phyloP scores from a whole-genome alignment of 352 stramenopile genomes.

The Phytopythium aichiense region DNA sequence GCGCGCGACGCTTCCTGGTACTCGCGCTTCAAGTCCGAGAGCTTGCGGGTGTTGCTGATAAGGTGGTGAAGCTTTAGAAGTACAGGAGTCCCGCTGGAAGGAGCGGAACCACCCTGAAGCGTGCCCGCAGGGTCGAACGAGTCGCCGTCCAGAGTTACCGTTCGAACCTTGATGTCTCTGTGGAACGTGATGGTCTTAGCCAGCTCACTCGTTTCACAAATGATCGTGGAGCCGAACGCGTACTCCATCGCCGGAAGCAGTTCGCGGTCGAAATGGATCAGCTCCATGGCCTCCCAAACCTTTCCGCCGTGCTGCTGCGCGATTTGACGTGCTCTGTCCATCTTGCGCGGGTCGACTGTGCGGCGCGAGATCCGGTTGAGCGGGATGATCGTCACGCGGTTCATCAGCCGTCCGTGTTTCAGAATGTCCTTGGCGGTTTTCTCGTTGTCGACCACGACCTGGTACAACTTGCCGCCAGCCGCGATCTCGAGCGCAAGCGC shows the following conservation, averaged over 20 bases:
- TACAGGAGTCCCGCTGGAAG: slow-evolving; percentile 67
- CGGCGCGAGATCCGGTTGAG: slow-evolving; percentile 95
- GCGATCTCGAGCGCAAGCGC: slow-evolving; percentile 97
- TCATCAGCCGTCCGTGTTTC: slow-evolving; percentile 94
- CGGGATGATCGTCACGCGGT: slow-evolving; percentile 98
- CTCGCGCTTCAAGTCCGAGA: slow-evolving; percentile 67
- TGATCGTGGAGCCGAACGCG: slow-evolving; percentile 97
- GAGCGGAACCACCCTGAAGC: slow-evolving; percentile 89
- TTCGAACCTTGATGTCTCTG: slow-evolving; percentile 92
- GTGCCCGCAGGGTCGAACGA: slow-evolving; percentile 97
- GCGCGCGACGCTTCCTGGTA: slow-evolving; percentile 54
- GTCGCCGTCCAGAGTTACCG: slow-evolving; percentile 98
- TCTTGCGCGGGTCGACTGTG: slow-evolving; percentile 63
- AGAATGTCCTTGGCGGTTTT: slow-evolving; percentile 98
- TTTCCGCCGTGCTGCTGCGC: slow-evolving; percentile 87
- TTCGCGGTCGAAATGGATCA: slow-evolving; percentile 96
- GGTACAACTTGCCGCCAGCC: slow-evolving; percentile 97
- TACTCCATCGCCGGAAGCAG: slow-evolving; percentile 96
- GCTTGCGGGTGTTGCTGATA: slow-evolving; percentile 61
- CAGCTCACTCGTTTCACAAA: slow-evolving; percentile 95
- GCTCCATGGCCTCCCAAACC: slow-evolving; percentile 92
- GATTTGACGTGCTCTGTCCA: slow-evolving; percentile 81
- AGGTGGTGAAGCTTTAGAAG: slow-evolving; percentile 79
- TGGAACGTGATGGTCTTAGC: slow-evolving; percentile 87
- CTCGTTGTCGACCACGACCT: slow-evolving; percentile 99